Percentiles rank a stretch among this genome's conserved stretches.
Conservation (phyloP, 305 asterid species). For the Fraxinus platypoda region DNA sequence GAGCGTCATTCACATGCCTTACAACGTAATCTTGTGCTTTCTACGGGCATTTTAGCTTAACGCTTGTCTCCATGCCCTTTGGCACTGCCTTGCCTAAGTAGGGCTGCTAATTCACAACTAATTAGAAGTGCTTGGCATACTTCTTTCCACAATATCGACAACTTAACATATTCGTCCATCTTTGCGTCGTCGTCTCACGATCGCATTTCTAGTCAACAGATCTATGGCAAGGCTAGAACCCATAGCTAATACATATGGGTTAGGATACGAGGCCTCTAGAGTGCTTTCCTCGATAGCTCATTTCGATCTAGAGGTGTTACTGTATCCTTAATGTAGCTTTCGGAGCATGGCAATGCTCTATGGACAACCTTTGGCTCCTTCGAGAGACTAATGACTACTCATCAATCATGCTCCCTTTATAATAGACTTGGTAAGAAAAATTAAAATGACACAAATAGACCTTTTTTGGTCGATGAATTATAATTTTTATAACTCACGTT, state of each 20-base stretch:
- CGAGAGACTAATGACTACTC: not conserved
- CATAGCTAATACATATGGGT: not conserved
- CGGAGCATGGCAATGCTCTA: not conserved
- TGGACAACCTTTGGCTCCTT: not conserved
- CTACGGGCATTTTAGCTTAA: not conserved
- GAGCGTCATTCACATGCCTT: not conserved
- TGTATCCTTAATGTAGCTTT: not conserved
- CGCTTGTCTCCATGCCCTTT: not conserved
- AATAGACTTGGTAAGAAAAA: not conserved
- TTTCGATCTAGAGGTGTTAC: not conserved
- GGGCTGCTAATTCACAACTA: not conserved
- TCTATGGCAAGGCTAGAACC: not conserved
- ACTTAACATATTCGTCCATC: not conserved
- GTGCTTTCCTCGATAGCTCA: not conserved
- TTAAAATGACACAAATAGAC: too few relatives aligned
- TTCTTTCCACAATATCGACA: not conserved
- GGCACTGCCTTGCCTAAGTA: not conserved
- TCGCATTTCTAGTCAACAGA: not conserved
- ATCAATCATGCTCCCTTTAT: not conserved
- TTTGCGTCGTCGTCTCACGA: not conserved
- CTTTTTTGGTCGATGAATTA: not conserved
- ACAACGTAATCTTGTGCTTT: not conserved
- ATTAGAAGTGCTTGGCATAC: not conserved
- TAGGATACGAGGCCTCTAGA: not conserved
- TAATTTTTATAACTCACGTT: not conserved